Evolutionary conservation across 768 basidiomycete genomes (phyloP).

Genomic region (Suillus cothurnatus): DNA sequence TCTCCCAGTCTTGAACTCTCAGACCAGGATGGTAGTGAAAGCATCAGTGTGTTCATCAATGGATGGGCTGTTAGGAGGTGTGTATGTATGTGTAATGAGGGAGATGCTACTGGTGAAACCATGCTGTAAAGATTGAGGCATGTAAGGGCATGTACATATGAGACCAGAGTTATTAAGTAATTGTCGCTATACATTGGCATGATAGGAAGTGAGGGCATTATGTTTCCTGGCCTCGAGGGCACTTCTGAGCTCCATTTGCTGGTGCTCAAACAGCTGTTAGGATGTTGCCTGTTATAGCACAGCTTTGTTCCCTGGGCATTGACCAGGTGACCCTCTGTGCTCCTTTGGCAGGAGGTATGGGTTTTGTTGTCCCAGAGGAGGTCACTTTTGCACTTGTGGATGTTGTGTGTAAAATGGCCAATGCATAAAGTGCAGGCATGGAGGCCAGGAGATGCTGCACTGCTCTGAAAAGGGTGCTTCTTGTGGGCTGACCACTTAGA

Average conservation of each 20-base stretch:
- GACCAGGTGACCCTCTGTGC: conserved; percentile 20
- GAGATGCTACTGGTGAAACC: too few relatives aligned
- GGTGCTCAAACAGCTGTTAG: too few relatives aligned
- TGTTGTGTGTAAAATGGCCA: conserved; percentile 29
- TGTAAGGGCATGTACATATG: too few relatives aligned
- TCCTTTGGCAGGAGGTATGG: conserved; percentile 17
- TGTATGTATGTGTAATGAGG: too few relatives aligned
- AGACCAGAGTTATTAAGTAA: too few relatives aligned
- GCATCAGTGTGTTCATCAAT: too few relatives aligned
- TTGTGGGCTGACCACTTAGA: neutral
- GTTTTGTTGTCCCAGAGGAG: conserved; percentile 23
- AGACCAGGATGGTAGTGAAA: rapidly evolving
- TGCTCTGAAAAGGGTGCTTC: neutral
- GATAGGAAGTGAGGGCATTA: neutral
- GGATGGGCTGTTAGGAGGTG: too few relatives aligned
- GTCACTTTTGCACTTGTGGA: conserved; percentile 19
- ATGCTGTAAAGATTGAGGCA: too few relatives aligned
- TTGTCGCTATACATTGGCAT: neutral
- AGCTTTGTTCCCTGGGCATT: neutral
- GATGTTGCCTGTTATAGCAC: too few relatives aligned
- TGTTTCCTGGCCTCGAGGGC: conserved; percentile 7
- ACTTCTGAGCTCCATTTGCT: conserved; percentile 10
- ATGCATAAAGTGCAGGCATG: conserved; percentile 35
- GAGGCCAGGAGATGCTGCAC: neutral
- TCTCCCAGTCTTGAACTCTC: too few relatives aligned